phyloP scores from a whole-genome alignment of 1,284 basidiomycete species.

The Naganishia albida region DNA sequence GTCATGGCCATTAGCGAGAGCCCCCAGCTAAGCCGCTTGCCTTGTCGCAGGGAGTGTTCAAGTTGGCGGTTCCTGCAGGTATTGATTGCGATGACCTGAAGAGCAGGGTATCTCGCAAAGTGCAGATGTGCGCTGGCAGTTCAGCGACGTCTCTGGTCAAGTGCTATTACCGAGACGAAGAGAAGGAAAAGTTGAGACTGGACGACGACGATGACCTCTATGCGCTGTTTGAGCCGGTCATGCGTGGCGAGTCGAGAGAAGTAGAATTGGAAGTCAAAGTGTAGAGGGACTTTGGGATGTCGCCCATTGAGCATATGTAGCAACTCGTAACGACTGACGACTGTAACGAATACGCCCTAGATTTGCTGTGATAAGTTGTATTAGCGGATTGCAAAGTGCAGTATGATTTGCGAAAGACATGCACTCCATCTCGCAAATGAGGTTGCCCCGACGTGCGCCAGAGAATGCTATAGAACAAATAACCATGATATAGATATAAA shows the following conservation, averaged over 20 bases:
- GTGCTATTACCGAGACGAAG: conserved; percentile 86
- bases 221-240: conserved; percentile 71
- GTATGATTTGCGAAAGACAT: too few species aligned
- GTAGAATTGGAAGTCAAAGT: conserved; percentile 34
- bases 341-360: conserved; percentile 1
- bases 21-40: conserved; percentile 57
- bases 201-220: conserved; percentile 85
- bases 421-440: too few species aligned
- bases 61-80: conserved; percentile 78
- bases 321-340: background rate
- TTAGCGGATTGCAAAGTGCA: background rate
- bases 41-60: conserved; percentile 83
- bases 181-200: conserved; percentile 82
- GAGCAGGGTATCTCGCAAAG: conserved; percentile 88
- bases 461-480: too few species aligned
- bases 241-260: conserved; percentile 30
- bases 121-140: conserved; percentile 77
- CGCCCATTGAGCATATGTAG: background rate
- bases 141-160: conserved; percentile 56
- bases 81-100: conserved; percentile 79
- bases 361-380: conserved; percentile 2
- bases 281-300: background rate
- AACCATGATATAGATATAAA: conserved; percentile 13
- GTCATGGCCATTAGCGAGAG: conserved; percentile 4
- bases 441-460: too few species aligned